These are phyloP conservation scores for Amylostereum chailletii DNA, from an alignment of 1,284 basidiomycete genomes.

Conservation along the genomic window DNA sequence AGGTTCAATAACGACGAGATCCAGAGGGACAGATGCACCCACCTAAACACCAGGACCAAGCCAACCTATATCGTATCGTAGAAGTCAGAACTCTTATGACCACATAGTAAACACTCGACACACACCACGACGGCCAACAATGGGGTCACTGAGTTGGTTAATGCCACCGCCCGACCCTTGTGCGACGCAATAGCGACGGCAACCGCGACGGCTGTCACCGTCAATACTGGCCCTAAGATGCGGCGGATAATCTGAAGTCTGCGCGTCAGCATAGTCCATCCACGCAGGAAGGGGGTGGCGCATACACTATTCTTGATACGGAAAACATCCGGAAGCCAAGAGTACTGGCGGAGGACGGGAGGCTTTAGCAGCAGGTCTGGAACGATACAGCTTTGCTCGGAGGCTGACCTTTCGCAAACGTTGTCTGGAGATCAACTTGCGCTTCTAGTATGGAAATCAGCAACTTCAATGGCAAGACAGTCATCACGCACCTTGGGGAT, in stretches of 20 bases:
- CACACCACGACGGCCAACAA: constrained; percentile 85
- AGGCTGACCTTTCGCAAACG: constrained; percentile 23
- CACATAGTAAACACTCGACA: constrained; percentile 10
- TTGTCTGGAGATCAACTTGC: constrained; percentile 23
- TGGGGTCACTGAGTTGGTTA: constrained; percentile 74
- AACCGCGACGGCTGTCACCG: constrained; percentile 70
- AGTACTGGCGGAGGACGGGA: constrained; percentile 46
- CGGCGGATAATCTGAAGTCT: constrained; percentile 46
- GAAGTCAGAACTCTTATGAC: too few species aligned
- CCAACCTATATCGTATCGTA: constrained; percentile 39
- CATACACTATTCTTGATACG: constrained; percentile 70
- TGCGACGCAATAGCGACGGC: constrained; percentile 50
- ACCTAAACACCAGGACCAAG: constrained; percentile 74
- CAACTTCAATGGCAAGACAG: too few species aligned
- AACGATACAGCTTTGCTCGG: not conserved
- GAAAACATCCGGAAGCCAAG: constrained; percentile 84
- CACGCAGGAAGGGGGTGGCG: not conserved
- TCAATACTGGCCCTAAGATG: constrained; percentile 74
- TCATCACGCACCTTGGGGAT: too few species aligned
- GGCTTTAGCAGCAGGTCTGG: not conserved
- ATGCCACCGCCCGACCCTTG: constrained; percentile 41
- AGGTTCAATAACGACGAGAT: not conserved
- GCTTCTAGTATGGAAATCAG: constrained; percentile 8
- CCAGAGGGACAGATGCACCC: constrained; percentile 12
- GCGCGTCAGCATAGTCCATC: not conserved